Evolutionary conservation across 768 basidiomycete genomes (phyloP).

Genomic region (Phanerodontia chrysosporium): DNA sequence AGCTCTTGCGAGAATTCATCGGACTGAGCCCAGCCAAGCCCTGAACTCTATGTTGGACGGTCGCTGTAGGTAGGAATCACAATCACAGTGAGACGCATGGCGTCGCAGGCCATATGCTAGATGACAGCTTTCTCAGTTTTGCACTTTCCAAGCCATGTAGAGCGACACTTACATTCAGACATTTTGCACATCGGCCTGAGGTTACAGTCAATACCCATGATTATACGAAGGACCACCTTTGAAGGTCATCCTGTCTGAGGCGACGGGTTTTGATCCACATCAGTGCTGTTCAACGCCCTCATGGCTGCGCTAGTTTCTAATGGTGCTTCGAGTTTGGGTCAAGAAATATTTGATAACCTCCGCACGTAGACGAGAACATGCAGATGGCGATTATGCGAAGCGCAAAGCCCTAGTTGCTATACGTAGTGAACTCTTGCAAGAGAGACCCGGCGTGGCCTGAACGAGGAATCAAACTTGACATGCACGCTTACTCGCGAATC

Average conservation of each 20-base stretch:
- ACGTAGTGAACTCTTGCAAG: not conserved
- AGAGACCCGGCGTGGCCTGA: not conserved
- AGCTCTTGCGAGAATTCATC: conserved; percentile 33
- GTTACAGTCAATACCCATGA: too few relatives aligned
- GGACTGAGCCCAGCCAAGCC: conserved; percentile 27
- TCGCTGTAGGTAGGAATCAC: too few relatives aligned
- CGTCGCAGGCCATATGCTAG: not conserved
- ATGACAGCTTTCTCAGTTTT: too few relatives aligned
- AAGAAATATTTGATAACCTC: not conserved
- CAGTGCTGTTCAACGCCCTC: too few relatives aligned
- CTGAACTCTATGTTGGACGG: not conserved
- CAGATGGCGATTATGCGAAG: not conserved
- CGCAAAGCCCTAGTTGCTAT: not conserved
- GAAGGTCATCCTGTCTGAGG: too few relatives aligned
- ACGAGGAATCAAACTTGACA: not conserved
- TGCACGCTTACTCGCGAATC: conserved; percentile 6
- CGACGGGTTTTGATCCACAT: too few relatives aligned
- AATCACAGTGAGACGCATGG: too few relatives aligned
- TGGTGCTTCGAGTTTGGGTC: too few relatives aligned
- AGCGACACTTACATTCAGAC: not conserved
- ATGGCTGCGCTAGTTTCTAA: too few relatives aligned
- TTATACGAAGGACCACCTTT: too few relatives aligned
- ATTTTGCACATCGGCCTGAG: too few relatives aligned
- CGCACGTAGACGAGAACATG: not conserved
- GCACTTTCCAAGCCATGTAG: not conserved